A percentile compares a stretch with the other conserved stretches of the same genome.
phyloP scores from a whole-genome alignment of 495 filamentous ascomycete species.

The Baudoinia panamericana region DNA sequence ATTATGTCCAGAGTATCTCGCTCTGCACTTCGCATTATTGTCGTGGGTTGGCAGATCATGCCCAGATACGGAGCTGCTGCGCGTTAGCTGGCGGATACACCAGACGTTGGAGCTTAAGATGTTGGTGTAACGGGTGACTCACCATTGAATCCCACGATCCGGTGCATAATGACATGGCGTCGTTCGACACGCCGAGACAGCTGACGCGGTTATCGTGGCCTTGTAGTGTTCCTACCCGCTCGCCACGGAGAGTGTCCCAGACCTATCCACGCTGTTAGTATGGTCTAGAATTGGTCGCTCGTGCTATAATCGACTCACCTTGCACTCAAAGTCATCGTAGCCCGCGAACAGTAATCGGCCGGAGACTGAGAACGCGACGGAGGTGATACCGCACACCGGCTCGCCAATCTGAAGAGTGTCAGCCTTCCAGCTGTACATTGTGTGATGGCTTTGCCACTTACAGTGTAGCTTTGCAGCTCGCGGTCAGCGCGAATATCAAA shows the following conservation, averaged over 20 bases:
- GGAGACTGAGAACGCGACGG: constrained; percentile 94
- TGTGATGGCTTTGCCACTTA: constrained; percentile 26
- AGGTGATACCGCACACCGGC: constrained; percentile 95
- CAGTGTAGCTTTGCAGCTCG: constrained; percentile 91
- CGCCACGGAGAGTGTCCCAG: constrained; percentile 92
- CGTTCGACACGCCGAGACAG: constrained; percentile 95
- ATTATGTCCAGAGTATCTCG: neutral
- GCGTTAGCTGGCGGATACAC: too few species aligned
- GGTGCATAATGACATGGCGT: constrained; percentile 97
- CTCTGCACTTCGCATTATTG: neutral
- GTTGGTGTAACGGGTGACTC: constrained; percentile 33
- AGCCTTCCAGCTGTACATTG: constrained; percentile 1
- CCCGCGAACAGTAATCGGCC: constrained; percentile 91
- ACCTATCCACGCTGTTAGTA: constrained; percentile 43
- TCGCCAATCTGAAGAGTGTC: constrained; percentile 66
- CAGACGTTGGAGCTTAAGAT: too few species aligned
- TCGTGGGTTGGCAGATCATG: constrained; percentile 14
- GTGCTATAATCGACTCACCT: constrained; percentile 45
- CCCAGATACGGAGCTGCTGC: constrained; percentile 32
- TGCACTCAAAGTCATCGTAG: constrained; percentile 99
- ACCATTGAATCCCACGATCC: constrained; percentile 99
- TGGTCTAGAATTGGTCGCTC: neutral
- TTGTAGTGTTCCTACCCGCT: constrained; percentile 89
- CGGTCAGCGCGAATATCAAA: constrained; percentile 96
- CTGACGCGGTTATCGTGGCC: constrained; percentile 98